These are phyloP conservation scores for Pseudopyricularia javanii DNA, from an alignment of 2,329 filamentous ascomycete genomes.

Conservation along the genomic window DNA sequence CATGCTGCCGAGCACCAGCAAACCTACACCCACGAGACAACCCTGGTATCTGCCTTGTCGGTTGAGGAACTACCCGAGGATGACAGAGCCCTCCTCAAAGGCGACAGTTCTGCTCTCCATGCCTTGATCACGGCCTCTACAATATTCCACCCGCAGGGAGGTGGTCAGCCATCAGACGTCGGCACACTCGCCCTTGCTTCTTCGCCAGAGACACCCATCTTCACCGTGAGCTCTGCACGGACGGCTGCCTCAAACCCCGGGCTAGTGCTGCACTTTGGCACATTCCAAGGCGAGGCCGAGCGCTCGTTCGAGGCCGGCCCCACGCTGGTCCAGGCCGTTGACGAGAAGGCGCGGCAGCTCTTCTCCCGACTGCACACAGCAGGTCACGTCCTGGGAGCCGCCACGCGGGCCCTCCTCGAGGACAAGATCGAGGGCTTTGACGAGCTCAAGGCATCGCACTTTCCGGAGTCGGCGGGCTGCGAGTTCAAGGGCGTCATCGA, in stretches of 20 bases:
- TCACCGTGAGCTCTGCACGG: slow-evolving; percentile 45
- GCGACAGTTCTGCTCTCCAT: not conserved
- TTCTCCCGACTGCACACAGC: slow-evolving; percentile 63
- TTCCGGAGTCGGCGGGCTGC: slow-evolving; percentile 52
- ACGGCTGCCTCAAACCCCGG: slow-evolving; percentile 35
- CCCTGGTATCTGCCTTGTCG: not conserved
- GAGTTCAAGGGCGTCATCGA: slow-evolving; percentile 59
- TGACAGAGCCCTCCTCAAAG: not conserved
- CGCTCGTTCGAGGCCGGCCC: slow-evolving; percentile 26
- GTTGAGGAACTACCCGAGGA: not conserved
- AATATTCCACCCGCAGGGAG: slow-evolving; percentile 67
- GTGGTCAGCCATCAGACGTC: slow-evolving; percentile 59
- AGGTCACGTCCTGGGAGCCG: slow-evolving; percentile 58
- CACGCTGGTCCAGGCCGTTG: slow-evolving; percentile 42
- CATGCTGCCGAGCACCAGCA: not conserved
- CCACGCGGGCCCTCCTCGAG: slow-evolving; percentile 47
- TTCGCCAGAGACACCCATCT: slow-evolving; percentile 15
- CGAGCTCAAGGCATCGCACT: slow-evolving; percentile 62
- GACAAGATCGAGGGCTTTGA: slow-evolving; percentile 39
- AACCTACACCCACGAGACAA: not conserved
- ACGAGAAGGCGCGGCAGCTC: slow-evolving; percentile 45
- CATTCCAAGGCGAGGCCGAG: slow-evolving; percentile 23
- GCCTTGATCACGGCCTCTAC: slow-evolving; percentile 40
- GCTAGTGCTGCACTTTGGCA: slow-evolving; percentile 54
- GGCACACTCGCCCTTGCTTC: slow-evolving; percentile 34